phyloP scores from a whole-genome alignment of 2,329 filamentous ascomycete genomes.

The Trichophyton mentagrophytes region DNA sequence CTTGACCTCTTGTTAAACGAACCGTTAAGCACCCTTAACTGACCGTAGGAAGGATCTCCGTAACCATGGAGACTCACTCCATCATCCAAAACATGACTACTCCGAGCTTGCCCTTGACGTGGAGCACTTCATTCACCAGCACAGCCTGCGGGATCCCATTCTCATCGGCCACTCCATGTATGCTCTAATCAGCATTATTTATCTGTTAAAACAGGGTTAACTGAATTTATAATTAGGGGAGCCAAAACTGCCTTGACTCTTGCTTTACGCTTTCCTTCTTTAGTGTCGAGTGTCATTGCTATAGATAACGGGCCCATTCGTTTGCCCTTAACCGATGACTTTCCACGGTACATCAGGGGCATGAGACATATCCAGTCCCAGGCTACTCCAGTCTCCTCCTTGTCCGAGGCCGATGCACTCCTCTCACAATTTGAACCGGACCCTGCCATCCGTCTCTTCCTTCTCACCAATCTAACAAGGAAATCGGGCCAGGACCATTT shows the following conservation, averaged over 20 bases:
- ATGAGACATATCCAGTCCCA: constrained; percentile 68
- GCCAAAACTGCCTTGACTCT: constrained; percentile 16
- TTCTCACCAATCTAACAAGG: constrained; percentile 58
- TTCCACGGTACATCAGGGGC: constrained; percentile 50
- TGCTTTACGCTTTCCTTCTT: constrained; percentile 14
- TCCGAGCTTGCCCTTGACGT: constrained; percentile 18
- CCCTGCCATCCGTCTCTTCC: constrained; percentile 55
- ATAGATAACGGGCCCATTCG: constrained; percentile 17
- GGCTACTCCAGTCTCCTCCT: constrained; percentile 46
- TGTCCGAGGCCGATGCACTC: constrained; percentile 61
- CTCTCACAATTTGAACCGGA: constrained; percentile 52
- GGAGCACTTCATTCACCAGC: constrained; percentile 14
- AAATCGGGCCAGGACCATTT: constrained; percentile 22
- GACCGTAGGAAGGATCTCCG: background rate
- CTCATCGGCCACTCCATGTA: constrained; percentile 9
- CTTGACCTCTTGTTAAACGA: background rate
- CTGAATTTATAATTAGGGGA: constrained; percentile 1
- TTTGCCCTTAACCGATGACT: constrained; percentile 13
- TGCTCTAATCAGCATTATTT: background rate
- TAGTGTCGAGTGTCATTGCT: constrained; percentile 15
- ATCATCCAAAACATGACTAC: constrained; percentile 15
- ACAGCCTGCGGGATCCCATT: constrained; percentile 10
- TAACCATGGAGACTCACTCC: constrained; percentile 6
- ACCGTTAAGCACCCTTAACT: background rate
- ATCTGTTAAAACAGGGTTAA: background rate